Conservation (phyloP, 345 rosid species). For the Eucalyptus sp. region DNA sequence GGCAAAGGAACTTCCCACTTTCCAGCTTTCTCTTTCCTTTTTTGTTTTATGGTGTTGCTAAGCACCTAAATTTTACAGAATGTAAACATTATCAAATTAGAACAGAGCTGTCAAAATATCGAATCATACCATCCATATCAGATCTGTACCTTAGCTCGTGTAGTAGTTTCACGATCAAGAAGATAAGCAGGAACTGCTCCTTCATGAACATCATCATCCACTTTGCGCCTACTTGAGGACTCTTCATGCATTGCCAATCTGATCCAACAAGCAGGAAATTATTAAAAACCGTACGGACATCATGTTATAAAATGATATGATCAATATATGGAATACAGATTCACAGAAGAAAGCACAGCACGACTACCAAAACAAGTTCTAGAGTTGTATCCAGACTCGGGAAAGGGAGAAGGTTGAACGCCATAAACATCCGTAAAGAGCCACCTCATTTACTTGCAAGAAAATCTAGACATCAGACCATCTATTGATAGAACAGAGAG, state of each 20-base stretch:
- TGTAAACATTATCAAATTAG: not conserved
- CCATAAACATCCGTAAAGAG: not conserved
- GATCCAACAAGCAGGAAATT: not conserved
- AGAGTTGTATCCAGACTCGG: not conserved
- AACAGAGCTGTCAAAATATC: not conserved
- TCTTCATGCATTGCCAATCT: conserved; percentile 95
- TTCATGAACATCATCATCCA: conserved; percentile 78
- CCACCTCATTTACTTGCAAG: not conserved
- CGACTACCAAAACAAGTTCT: not conserved
- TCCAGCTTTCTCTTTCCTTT: conserved; percentile 94
- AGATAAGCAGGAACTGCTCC: conserved; percentile 97
- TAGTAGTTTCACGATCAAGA: conserved; percentile 83
- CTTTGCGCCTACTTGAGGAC: conserved; percentile 70
- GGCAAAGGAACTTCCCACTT: conserved; percentile 97
- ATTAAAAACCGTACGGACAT: not conserved
- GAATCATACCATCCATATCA: not conserved
- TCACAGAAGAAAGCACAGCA: not conserved
- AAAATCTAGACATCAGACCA: not conserved
- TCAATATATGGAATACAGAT: not conserved
- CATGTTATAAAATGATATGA: not conserved
- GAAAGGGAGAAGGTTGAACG: not conserved
- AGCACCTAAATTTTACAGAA: conserved; percentile 35
- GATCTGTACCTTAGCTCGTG: conserved; percentile 58
- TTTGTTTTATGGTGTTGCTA: conserved; percentile 91
- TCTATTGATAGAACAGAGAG: not conserved